Conservation (phyloP, 2,329 filamentous ascomycete species). For the Nothophaeocryptopus gaeumannii region DNA sequence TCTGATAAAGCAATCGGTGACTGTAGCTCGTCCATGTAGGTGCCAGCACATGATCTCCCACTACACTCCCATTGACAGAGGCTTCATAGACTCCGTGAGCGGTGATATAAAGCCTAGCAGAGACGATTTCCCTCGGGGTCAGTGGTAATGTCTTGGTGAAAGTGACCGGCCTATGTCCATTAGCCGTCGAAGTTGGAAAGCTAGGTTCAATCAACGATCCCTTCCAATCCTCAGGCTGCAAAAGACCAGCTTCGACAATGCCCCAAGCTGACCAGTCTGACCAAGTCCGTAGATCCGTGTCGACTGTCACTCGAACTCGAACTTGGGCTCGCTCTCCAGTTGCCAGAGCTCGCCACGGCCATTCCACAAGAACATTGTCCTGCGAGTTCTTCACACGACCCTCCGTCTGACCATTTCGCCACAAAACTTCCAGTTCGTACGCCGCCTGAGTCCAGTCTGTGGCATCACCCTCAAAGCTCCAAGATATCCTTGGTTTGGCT, state of each 20-base stretch:
- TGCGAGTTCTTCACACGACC: background rate
- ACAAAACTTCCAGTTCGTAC: constrained; percentile 3
- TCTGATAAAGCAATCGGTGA: constrained; percentile 52
- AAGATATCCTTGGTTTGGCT: constrained; percentile 2
- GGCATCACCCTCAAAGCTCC: constrained; percentile 1
- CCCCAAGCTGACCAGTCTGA: background rate
- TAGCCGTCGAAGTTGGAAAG: background rate
- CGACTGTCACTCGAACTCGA: background rate
- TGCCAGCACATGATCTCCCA: constrained; percentile 39
- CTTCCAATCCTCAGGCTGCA: constrained; percentile 1
- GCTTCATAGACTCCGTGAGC: constrained; percentile 9
- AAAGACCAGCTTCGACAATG: background rate
- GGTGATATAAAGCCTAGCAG: constrained; percentile 6
- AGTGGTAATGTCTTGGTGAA: background rate
- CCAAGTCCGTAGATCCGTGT: background rate
- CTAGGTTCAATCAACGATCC: background rate
- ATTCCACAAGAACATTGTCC: constrained; percentile 1
- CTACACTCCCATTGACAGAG: constrained; percentile 45
- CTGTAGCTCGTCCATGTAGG: constrained; percentile 56
- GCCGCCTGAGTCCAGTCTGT: constrained; percentile 1
- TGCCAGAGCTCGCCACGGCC: constrained; percentile 1
- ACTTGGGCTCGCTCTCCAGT: background rate
- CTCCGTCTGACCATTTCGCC: background rate
- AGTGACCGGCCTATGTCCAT: background rate
- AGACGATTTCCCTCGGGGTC: background rate